These are phyloP conservation scores for Rickenella mellea DNA, from an alignment of 768 basidiomycete species.

Conservation along the genomic window DNA sequence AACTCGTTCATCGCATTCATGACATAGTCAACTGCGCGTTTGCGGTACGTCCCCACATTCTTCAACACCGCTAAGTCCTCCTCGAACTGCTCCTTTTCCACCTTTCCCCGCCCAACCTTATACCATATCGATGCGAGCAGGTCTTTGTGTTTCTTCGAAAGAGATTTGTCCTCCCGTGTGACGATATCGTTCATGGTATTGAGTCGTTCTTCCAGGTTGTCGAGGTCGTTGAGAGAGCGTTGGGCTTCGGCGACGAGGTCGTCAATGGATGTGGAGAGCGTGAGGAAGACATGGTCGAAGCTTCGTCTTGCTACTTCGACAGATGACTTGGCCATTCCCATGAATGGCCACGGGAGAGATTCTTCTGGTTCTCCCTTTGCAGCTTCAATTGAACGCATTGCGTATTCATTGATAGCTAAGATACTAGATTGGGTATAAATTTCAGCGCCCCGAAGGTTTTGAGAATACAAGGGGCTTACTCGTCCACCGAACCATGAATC, in stretches of 20 bases:
- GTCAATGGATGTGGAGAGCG: conserved; percentile 40
- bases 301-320: conserved; percentile 37
- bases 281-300: conserved; percentile 55
- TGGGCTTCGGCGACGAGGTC: conserved; percentile 64
- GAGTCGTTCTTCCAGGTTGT: conserved; percentile 55
- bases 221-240: conserved; percentile 41
- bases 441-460: not conserved
- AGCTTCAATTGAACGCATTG: conserved; percentile 43
- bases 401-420: conserved; percentile 67
- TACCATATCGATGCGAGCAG: conserved; percentile 66
- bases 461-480: conserved; percentile 29
- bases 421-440: conserved; percentile 31
- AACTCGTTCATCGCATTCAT: conserved; percentile 52
- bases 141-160: conserved; percentile 36
- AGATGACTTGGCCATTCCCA: conserved; percentile 16
- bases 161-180: conserved; percentile 42
- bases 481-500: conserved; percentile 68
- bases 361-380: too few species aligned
- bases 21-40: conserved; percentile 57
- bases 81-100: conserved; percentile 37
- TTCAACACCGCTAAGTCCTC: conserved; percentile 43
- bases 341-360: too few species aligned
- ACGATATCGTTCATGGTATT: conserved; percentile 47
- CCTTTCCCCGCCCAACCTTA: conserved; percentile 49
- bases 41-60: conserved; percentile 47